Conservation (phyloP, 2,329 filamentous ascomycete species). For the Phaeosphaeria sp. region DNA sequence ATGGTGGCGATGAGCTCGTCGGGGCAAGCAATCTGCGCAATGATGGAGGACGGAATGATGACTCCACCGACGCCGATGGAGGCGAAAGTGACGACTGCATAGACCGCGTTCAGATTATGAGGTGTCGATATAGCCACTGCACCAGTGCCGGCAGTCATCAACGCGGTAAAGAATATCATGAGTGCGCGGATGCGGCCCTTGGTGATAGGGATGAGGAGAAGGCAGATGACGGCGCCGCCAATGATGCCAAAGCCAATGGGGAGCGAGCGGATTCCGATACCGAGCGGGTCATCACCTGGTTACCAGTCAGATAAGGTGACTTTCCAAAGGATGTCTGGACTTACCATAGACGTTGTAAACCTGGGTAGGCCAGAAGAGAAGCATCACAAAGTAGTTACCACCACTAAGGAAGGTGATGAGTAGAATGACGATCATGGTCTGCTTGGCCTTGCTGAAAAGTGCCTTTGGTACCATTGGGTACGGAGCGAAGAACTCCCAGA, state of each 20-base stretch:
- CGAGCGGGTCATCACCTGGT: conserved; percentile 63
- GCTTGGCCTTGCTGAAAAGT: conserved; percentile 38
- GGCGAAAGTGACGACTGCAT: conserved; percentile 65
- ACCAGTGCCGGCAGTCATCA: conserved; percentile 71
- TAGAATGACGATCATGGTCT: conserved; percentile 40
- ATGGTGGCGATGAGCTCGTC: conserved; percentile 74
- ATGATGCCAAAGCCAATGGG: conserved; percentile 71
- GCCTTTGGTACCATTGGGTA: conserved; percentile 54
- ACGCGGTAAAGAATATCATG: conserved; percentile 63
- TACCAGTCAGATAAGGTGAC: background rate
- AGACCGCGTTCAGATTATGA: conserved; percentile 63
- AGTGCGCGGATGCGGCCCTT: conserved; percentile 66
- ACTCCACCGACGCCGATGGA: conserved; percentile 72
- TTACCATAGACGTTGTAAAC: conserved; percentile 43
- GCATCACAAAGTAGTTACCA: conserved; percentile 42
- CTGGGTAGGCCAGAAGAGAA: conserved; percentile 46
- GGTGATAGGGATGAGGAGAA: conserved; percentile 64
- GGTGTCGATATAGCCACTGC: conserved; percentile 58
- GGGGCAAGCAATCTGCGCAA: conserved; percentile 72
- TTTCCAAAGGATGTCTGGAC: background rate
- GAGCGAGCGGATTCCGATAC: conserved; percentile 69
- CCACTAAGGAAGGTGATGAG: conserved; percentile 45
- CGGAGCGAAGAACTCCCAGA: conserved; percentile 55
- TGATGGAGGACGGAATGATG: conserved; percentile 71
- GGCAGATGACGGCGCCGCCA: conserved; percentile 64